Evolutionary conservation across 164 flowering plant species (phyloP).

Genomic region (Aristolochia fimbriata): DNA sequence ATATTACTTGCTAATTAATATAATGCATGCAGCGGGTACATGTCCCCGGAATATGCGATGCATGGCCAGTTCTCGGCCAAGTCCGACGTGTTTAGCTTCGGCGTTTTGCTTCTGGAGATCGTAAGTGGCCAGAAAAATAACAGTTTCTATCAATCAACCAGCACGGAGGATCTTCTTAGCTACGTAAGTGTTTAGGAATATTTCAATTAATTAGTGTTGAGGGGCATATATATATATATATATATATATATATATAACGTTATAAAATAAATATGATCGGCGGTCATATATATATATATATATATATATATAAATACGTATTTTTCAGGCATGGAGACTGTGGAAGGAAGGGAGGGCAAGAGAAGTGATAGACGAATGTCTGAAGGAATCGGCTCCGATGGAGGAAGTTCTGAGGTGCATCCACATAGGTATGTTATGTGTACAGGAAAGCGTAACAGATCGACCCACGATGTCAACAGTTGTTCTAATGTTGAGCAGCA

Average conservation of each 20-base stretch:
- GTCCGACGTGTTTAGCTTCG: constrained; percentile 25
- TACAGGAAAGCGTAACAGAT: constrained; percentile 3
- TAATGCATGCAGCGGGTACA: constrained; percentile 24
- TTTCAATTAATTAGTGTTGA: too few relatives aligned
- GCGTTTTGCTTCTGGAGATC: constrained; percentile 19
- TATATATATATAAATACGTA: too few relatives aligned
- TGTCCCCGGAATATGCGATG: constrained; percentile 20
- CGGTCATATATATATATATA: too few relatives aligned
- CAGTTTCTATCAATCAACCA: constrained; percentile 2
- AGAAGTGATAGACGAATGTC: not conserved
- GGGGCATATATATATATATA: too few relatives aligned
- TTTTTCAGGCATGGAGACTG: constrained; percentile 3
- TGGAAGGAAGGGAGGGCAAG: constrained; percentile 1
- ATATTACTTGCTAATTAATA: too few relatives aligned
- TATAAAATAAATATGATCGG: too few relatives aligned
- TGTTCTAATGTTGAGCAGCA: constrained; percentile 12
- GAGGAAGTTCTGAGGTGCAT: constrained; percentile 3
- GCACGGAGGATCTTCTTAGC: not conserved
- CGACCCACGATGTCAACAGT: constrained; percentile 4
- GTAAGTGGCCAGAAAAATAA: constrained; percentile 14
- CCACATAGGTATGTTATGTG: constrained; percentile 4
- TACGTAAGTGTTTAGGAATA: not conserved
- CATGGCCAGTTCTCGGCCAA: constrained; percentile 21
- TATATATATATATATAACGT: too few relatives aligned
- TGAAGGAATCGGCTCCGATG: not conserved